A percentile compares a stretch with the other conserved stretches of the same genome.
Evolutionary conservation across 805 yeast genomes (phyloP).

Genomic region (Teunomyces atbi): DNA sequence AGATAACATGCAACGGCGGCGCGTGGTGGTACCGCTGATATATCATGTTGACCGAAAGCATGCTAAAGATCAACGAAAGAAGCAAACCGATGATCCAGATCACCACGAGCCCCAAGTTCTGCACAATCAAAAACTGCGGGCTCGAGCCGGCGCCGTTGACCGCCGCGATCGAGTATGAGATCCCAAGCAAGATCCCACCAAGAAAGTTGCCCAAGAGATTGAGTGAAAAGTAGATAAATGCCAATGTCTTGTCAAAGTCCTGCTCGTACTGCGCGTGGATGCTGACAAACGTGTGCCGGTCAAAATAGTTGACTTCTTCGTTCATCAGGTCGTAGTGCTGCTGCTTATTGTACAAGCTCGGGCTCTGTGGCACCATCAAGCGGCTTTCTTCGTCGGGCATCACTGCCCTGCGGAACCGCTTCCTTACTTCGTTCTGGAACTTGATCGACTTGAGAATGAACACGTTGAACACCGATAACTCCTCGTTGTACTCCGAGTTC

Average conservation of each 20-base stretch:
- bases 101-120: constrained; percentile 33
- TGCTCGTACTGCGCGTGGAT: constrained; percentile 23
- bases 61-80: constrained; percentile 31
- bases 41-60: constrained; percentile 34
- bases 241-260: constrained; percentile 36
- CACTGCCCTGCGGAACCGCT: not conserved
- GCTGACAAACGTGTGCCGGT: constrained; percentile 18
- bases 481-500: constrained; percentile 16
- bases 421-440: constrained; percentile 18
- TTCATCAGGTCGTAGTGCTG: constrained; percentile 32
- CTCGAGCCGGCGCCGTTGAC: constrained; percentile 16
- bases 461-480: constrained; percentile 15
- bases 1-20: constrained; percentile 23
- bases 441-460: constrained; percentile 21
- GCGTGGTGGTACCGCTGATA: constrained; percentile 29
- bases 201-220: constrained; percentile 35
- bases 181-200: constrained; percentile 40
- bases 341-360: too few species aligned
- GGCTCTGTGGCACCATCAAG: too few species aligned
- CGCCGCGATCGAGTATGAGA: constrained; percentile 30
- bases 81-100: constrained; percentile 31
- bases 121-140: constrained; percentile 22
- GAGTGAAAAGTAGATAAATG: constrained; percentile 36
- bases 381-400: not conserved
- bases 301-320: constrained; percentile 27